Conservation (phyloP, 805 yeast species). For the Pichia gijzeniarum region DNA sequence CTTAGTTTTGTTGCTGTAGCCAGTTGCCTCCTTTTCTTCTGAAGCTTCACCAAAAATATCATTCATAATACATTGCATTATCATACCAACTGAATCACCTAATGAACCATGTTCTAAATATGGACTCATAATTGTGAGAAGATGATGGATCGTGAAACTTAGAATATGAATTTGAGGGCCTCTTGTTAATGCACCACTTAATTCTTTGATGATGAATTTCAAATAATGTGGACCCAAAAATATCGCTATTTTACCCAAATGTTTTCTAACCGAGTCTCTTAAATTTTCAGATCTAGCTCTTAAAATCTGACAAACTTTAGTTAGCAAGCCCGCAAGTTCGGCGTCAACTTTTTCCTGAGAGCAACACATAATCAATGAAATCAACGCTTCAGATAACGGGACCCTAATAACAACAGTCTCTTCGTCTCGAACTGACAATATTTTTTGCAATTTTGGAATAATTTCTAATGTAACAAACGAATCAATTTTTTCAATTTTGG, state of each 20-base stretch:
- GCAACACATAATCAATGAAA: slow-evolving; percentile 58
- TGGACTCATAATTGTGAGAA: slow-evolving; percentile 46
- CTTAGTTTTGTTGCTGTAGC: slow-evolving; percentile 75
- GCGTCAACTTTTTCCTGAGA: slow-evolving; percentile 46
- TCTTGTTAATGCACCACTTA: slow-evolving; percentile 68
- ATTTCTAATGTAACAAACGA: slow-evolving; percentile 48
- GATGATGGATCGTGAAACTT: slow-evolving; percentile 76
- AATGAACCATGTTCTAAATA: slow-evolving; percentile 60
- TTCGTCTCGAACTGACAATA: slow-evolving; percentile 62
- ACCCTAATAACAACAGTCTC: slow-evolving; percentile 71
- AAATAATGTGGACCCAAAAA: slow-evolving; percentile 70
- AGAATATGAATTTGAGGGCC: slow-evolving; percentile 94
- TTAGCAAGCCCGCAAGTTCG: slow-evolving; percentile 74
- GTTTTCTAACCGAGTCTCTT: slow-evolving; percentile 78
- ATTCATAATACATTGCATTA: slow-evolving; percentile 78
- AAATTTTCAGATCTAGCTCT: slow-evolving; percentile 80
- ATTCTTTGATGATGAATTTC: slow-evolving; percentile 68
- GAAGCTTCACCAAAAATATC: slow-evolving; percentile 90
- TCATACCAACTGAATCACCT: slow-evolving; percentile 51
- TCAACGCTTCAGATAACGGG: slow-evolving; percentile 75
- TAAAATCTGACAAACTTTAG: slow-evolving; percentile 83
- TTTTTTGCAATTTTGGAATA: slow-evolving; percentile 53
- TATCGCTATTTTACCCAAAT: slow-evolving; percentile 56
- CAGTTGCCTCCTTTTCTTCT: slow-evolving; percentile 91
- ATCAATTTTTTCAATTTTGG: slow-evolving; percentile 33